Evolutionary conservation across 2,329 filamentous ascomycete species (phyloP).

Genomic region (Ophiostoma pallidulum): DNA sequence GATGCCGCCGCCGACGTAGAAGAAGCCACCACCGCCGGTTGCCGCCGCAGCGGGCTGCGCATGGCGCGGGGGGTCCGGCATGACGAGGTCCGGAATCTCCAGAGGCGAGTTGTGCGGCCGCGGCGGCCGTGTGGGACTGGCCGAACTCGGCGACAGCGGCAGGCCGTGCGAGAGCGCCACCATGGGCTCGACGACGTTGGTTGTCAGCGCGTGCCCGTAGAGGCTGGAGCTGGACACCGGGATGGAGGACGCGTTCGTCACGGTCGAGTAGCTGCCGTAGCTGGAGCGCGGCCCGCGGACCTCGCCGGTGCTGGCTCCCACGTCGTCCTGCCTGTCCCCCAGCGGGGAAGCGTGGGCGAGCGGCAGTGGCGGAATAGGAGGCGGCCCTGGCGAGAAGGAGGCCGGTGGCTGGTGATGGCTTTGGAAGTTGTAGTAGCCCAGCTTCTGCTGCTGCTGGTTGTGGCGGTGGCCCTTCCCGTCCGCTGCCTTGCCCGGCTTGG

Average conservation of each 20-base stretch:
- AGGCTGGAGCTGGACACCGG: background rate
- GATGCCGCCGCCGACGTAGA: too few species aligned
- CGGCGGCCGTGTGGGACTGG: constrained; percentile 27
- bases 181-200: constrained; percentile 10
- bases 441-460: background rate
- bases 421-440: constrained; percentile 11
- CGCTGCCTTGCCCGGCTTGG: background rate
- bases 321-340: background rate
- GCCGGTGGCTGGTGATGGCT: background rate
- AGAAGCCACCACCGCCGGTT: background rate
- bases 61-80: constrained; percentile 18
- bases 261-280: constrained; percentile 11
- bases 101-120: constrained; percentile 28
- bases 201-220: constrained; percentile 14
- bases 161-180: background rate
- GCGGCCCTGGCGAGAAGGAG: background rate
- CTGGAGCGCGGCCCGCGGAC: constrained; percentile 6
- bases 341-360: background rate
- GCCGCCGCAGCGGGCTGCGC: background rate
- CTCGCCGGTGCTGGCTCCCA: background rate
- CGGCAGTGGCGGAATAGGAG: background rate
- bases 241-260: background rate
- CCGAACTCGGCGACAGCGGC: background rate
- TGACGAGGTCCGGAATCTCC: constrained; percentile 28
- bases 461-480: background rate